Base-by-base conservation (phyloP, 129 eudicot genomes). In the Tagetes patula region DNA sequence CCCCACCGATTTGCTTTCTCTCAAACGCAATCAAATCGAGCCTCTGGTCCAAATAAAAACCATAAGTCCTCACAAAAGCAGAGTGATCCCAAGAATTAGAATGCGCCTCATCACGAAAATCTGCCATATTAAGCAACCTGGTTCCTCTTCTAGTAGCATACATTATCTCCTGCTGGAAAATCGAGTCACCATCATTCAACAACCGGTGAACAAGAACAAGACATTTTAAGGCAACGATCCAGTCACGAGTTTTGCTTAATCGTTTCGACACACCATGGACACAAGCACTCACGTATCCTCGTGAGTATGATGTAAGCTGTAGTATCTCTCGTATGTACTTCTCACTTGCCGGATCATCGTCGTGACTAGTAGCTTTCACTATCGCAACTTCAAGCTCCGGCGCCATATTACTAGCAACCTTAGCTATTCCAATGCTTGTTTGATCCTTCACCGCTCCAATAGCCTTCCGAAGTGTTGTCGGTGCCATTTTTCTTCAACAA, bases 41-140 rank as follows among this genome's bases (percentile, higher is more conserved):
- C 83, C 77, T 85, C 83, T 90, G 93, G 70, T 90, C 96, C 81
- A 90, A 73, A 46, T 82, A 90, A 80, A 90, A 75, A 4, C 85
- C 93, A 49, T 85, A 90, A 12, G 88, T 87, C 84, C 91, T 85
- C 5, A 87, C 96, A 50, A 90, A 90, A 59, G 90, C 88, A 1
- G 96, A 90, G 30, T 90, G 90, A 69, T 90, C 96, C 96, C 96
- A 90, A 1, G 96, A 87, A 70, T 72, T 90, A 9, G 93, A 85
- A 62, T 87, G 93, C 0, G 96, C 93, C 79, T 87, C 96, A 49
- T 90, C 96, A 0, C 90, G 87, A 67, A 90, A 90, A 72, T 87
- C 93, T 5, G 90, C 77, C 90, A 90, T 77, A 31, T 90, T 90
- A 46, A 90, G 65, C 84, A 90, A 64, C 74, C 96, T 67, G 11